These are phyloP conservation scores for Oryza meyeriana DNA, from an alignment of 176 grass and related monocot genomes.

Conservation along the genomic window DNA sequence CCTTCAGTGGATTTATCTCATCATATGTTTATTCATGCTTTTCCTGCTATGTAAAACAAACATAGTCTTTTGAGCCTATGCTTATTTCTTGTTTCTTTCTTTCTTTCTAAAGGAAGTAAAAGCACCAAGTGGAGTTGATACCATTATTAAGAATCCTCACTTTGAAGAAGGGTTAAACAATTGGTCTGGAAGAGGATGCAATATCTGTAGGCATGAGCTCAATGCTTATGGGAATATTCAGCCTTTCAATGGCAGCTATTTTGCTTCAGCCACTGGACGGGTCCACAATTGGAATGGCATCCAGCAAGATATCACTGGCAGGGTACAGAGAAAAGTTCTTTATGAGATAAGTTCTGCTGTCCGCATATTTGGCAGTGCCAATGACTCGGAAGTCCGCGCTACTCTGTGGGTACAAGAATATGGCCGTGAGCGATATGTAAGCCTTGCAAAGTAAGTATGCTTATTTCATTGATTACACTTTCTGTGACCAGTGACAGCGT, in stretches of 20 bases:
- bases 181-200: constrained; percentile 99
- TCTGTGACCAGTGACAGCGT: neutral
- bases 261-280: constrained; percentile 72
- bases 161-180: constrained; percentile 72
- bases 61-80: neutral
- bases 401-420: constrained; percentile 92
- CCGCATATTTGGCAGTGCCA: constrained; percentile 57
- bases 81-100: constrained; percentile 20
- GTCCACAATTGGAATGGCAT: constrained; percentile 86
- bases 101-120: constrained; percentile 51
- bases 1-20: neutral
- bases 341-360: constrained; percentile 78
- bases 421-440: constrained; percentile 76
- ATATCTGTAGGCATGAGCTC: constrained; percentile 68
- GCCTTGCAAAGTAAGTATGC: constrained; percentile 82
- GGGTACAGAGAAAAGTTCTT: constrained; percentile 58
- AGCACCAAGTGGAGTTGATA: constrained; percentile 25
- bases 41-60: neutral
- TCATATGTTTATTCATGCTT: neutral
- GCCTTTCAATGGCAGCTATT: constrained; percentile 70
- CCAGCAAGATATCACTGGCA: constrained; percentile 88
- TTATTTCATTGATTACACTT: neutral
- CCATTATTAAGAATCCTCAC: constrained; percentile 67
- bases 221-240: constrained; percentile 53
- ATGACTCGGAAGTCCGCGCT: constrained; percentile 56